Percentiles rank a stretch among this genome's conserved stretches.
These are phyloP conservation scores for Rhodotorula toruloides DNA, from an alignment of 768 basidiomycete genomes.

Conservation along the genomic window DNA sequence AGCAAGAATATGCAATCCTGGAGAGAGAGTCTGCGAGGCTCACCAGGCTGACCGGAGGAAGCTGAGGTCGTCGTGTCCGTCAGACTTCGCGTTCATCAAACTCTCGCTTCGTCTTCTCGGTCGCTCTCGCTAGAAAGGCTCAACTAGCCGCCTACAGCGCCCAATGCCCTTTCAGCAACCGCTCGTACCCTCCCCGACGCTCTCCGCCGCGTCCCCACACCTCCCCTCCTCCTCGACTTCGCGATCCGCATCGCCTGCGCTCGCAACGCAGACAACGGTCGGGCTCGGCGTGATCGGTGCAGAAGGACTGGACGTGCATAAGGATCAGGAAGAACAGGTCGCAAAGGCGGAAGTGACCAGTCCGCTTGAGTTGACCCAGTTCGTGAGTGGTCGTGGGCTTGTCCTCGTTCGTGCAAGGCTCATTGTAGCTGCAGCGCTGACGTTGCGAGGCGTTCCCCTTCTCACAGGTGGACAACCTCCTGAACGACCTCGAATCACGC, in stretches of 20 bases:
- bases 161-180: constrained; percentile 12
- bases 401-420: neutral
- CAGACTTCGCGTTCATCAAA: too few species aligned
- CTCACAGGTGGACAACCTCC: constrained; percentile 28
- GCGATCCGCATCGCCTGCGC: neutral
- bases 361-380: constrained; percentile 33
- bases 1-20: too few species aligned
- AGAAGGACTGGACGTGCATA: neutral
- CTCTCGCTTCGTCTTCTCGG: too few species aligned
- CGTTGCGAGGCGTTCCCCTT: too few species aligned
- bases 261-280: neutral
- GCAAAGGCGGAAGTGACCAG: constrained; percentile 15
- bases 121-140: too few species aligned
- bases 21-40: too few species aligned
- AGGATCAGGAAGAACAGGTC: neutral
- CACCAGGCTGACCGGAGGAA: too few species aligned
- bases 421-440: neutral
- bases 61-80: too few species aligned
- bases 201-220: neutral
- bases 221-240: neutral
- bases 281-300: constrained; percentile 19
- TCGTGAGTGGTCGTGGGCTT: constrained; percentile 3
- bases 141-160: neutral
- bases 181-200: constrained; percentile 14
- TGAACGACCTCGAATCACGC: constrained; percentile 34